Evolutionary conservation across 805 yeast species (phyloP), one percentile per base, ranked within the genome.

Genomic region (Yamadazyma ubonensis): DNA sequence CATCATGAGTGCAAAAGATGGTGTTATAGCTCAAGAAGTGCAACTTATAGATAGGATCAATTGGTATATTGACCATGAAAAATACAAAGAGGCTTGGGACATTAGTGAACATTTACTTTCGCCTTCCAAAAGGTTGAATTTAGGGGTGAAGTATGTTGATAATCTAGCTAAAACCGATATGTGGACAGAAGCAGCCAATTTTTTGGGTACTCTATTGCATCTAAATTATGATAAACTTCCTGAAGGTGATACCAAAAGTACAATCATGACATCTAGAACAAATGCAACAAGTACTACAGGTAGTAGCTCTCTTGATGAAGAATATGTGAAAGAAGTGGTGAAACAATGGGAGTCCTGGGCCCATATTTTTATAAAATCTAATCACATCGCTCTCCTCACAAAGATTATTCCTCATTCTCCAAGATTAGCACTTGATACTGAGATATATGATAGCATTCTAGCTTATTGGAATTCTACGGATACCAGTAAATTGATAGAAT

Each of bases 1-100:
- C 51, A 67, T 93, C 14, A 69, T 91, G 4, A 79, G 91, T 54
- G 87, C 96, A 0, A 76, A 78, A 33, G 98, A 89, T 61, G 91
- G 83, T 1, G 83, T 91, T 1, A 66, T 80, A 11, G 88, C 89
- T 0, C 76, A 81, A 49, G 87, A 83, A 45, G 70, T 85, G n/a
- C 80, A 79, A 38, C 60, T 83, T 17, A 59, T 66, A 20, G 98
- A 90, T 55, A 77, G 83, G 43, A 73, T 82, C 32, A 65, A 78
- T 3, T 91, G 97, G 96, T 83, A 71, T 43, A 43, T 78, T 3
- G 78, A 78, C 1, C 74, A 67, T 27, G 71, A 71, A 2, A 59
- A 67, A 38, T 86, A 61, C 51, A 61, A 69, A 12, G 80, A 80
- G 30, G 97, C 97, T 0, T 91, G 96, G 95, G 71, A 73, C 29